These are phyloP conservation scores for Mycoemilia scoparia DNA, from an alignment of 192 early-diverging fungal genomes.

Conservation along the genomic window DNA sequence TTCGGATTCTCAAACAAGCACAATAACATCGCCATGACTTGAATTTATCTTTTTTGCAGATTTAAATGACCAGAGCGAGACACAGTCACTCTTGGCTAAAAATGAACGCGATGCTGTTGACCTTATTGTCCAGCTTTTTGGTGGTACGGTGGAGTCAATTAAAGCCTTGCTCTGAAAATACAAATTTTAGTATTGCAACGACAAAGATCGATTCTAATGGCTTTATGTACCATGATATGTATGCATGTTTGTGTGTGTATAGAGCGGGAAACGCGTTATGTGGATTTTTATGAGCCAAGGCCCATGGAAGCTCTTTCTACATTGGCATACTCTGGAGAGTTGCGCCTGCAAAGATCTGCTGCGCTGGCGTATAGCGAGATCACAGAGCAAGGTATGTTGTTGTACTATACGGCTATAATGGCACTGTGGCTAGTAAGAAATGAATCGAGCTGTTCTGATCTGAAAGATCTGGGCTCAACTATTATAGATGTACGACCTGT, in stretches of 20 bases:
- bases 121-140: slow-evolving; percentile 28
- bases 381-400: too few relatives aligned
- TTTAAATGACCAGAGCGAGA: slow-evolving; percentile 12
- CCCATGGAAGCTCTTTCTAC: slow-evolving; percentile 62
- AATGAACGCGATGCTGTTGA: slow-evolving; percentile 26
- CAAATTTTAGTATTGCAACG: slow-evolving; percentile 1
- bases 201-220: too few relatives aligned
- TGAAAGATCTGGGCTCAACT: too few relatives aligned
- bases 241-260: neutral
- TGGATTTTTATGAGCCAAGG: slow-evolving; percentile 70
- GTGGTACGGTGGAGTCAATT: slow-evolving; percentile 14
- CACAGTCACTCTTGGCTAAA: slow-evolving; percentile 22
- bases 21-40: too few relatives aligned
- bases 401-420: slow-evolving; percentile 32
- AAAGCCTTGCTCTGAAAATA: neutral
- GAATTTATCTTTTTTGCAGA: slow-evolving; percentile 23
- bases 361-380: slow-evolving; percentile 80
- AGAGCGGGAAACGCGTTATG: slow-evolving; percentile 45
- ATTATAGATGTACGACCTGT: slow-evolving; percentile 62
- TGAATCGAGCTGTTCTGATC: too few relatives aligned
- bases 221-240: neutral
- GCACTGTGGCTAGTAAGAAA: neutral
- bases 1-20: too few relatives aligned
- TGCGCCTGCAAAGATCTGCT: slow-evolving; percentile 69
- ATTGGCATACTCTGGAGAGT: slow-evolving; percentile 67